Base-by-base conservation (phyloP, 345 rosid species). In the Abelmoschus esculentus region DNA sequence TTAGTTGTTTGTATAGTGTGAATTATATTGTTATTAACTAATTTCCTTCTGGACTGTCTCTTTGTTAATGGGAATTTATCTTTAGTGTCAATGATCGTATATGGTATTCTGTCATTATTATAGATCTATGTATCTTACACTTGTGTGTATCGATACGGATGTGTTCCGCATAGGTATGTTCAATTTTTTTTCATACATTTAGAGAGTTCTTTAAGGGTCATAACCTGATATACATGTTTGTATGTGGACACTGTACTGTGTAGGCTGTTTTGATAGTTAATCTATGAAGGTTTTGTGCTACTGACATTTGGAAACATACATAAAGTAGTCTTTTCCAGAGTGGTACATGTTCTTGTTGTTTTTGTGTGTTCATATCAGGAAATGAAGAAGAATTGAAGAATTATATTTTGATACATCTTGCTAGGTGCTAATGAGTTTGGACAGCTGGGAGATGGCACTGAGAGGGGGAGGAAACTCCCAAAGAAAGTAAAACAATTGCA, bases 391-490 rank as follows among this genome's bases (percentile, higher is more conserved):
- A 38, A 61, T 2, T 12, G 26, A 42, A 9, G 46, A 42, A 42
- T 50, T 50, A 7, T 66, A 28, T 31, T 49, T 49, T 49, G 70
- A n/a, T 66, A 26, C 58, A 28, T 28, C 34, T 28, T 57, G 34
- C 60, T 56, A 57, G 61, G 61, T 28, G 61, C 61, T 57, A 57
- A 57, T 80, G 97, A 90, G 71, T 95, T 88, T 74, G 98, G 97
- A 73, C 99, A 92, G 80, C 75, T 95, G 85, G 99, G 99, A 76
- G 99, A 95, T 85, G 98, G 99, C 70, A 84, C 90, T 8, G 99
- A 95, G 86, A 86, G 86, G 74, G 85, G 83, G 38, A 84, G 88
- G 77, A 92, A 92, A 73, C 69, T 80, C 77, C 98, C 99, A 38
- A 75, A 79, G 75, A 92, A 87, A 79, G 93, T 95, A 67, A 87